phyloP scores from a whole-genome alignment of 139 green algal species.

The Gonium pectorale region DNA sequence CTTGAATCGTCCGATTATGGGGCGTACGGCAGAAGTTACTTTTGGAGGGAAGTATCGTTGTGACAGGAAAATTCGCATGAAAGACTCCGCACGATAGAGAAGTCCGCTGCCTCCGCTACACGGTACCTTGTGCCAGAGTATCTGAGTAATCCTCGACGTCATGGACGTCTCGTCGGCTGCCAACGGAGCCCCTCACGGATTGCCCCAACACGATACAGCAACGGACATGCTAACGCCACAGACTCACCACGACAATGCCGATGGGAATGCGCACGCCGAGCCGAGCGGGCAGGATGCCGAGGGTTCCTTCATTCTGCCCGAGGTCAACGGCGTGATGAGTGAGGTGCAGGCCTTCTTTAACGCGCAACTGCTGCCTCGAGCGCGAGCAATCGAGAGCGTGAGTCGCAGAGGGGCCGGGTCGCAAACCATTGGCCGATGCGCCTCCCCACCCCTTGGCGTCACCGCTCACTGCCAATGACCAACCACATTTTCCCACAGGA shows the following conservation, averaged over 20 bases:
- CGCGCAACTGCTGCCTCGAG: not conserved
- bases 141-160: not conserved
- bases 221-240: not conserved
- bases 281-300: not conserved
- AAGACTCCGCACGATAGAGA: not conserved
- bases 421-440: too few species aligned
- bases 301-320: constrained; percentile 6
- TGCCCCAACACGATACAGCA: too few species aligned
- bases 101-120: not conserved
- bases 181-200: too few species aligned
- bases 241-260: not conserved
- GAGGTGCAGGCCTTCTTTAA: not conserved
- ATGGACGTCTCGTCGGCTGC: not conserved
- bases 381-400: not conserved
- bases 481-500: not conserved
- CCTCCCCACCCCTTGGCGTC: not conserved
- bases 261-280: constrained; percentile 2
- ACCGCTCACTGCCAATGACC: not conserved
- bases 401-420: not conserved
- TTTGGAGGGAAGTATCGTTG: too few species aligned
- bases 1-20: too few species aligned
- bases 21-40: too few species aligned
- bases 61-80: too few species aligned
- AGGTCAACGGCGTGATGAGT: not conserved
- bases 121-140: not conserved